phyloP scores from a whole-genome alignment of 116 monocot species.

The Thalassia testudinum region DNA sequence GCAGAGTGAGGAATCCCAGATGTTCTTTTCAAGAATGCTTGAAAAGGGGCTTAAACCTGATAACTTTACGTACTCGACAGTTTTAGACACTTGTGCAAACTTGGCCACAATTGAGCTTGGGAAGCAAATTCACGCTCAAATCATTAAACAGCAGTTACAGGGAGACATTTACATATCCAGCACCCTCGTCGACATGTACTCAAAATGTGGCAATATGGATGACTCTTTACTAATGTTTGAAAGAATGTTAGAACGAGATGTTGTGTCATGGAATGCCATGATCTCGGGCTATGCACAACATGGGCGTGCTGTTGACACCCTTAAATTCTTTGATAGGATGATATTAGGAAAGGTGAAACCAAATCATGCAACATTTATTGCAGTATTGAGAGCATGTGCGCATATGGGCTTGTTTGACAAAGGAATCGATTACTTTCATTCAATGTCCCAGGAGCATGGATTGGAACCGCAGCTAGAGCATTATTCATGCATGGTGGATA shows the following conservation, averaged over 20 bases:
- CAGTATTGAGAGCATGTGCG: slow-evolving; percentile 75
- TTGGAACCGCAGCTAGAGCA: slow-evolving; percentile 78
- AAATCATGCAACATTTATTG: slow-evolving; percentile 74
- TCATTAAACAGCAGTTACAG: slow-evolving; percentile 43
- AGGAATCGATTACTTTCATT: slow-evolving; percentile 39
- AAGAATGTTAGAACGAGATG: slow-evolving; percentile 38
- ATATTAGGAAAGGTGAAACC: slow-evolving; percentile 36
- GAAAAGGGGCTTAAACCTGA: slow-evolving; percentile 49
- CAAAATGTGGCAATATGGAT: slow-evolving; percentile 75
- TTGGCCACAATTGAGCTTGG: slow-evolving; percentile 42
- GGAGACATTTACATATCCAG: slow-evolving; percentile 61
- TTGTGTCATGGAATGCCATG: slow-evolving; percentile 81
- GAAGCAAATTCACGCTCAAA: slow-evolving; percentile 72
- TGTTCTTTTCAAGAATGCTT: slow-evolving; percentile 50
- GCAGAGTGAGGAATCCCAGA: slow-evolving; percentile 63
- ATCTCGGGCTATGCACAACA: slow-evolving; percentile 75
- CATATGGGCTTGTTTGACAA: slow-evolving; percentile 52
- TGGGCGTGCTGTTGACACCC: slow-evolving; percentile 44
- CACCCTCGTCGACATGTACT: slow-evolving; percentile 84
- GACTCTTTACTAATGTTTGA: slow-evolving; percentile 48
- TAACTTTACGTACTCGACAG: slow-evolving; percentile 70
- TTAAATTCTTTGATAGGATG: slow-evolving; percentile 60
- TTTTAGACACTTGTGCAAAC: slow-evolving; percentile 78
- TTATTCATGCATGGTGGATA: slow-evolving; percentile 82
- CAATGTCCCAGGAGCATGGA: slow-evolving; percentile 34